Evolutionary conservation across 345 rosid genomes (phyloP).

Genomic region (Linum trigynum): DNA sequence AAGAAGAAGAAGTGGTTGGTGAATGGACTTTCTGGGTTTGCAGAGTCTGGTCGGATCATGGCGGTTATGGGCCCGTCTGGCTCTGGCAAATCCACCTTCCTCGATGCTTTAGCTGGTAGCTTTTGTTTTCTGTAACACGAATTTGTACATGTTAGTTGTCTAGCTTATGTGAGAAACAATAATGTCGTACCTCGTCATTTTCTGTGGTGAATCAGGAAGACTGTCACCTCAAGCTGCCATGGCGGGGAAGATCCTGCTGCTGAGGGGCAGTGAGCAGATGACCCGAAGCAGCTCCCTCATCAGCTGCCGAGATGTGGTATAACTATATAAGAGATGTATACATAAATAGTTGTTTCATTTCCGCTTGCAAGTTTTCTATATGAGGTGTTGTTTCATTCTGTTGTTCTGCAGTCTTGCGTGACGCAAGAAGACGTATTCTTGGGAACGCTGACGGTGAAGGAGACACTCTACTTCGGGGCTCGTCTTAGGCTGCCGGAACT

Average conservation of each 20-base stretch:
- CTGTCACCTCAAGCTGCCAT: not conserved
- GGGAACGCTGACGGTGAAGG: conserved; percentile 8
- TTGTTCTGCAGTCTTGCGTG: not conserved
- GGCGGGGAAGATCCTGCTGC: not conserved
- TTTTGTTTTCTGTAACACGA: not conserved
- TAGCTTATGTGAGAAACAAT: not conserved
- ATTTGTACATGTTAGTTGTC: not conserved
- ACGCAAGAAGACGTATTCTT: conserved; percentile 4
- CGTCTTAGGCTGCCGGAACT: conserved; percentile 5
- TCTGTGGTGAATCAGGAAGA: not conserved
- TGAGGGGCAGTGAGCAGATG: not conserved
- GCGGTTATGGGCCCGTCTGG: conserved; percentile 41
- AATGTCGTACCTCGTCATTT: not conserved
- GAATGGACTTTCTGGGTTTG: conserved; percentile 20
- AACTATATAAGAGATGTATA: too few species aligned
- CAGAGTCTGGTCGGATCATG: conserved; percentile 21
- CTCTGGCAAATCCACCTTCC: conserved; percentile 33
- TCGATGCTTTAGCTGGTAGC: conserved; percentile 33
- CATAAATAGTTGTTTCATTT: too few species aligned
- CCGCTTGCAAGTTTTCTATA: too few species aligned
- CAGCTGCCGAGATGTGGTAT: not conserved
- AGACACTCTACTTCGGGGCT: conserved; percentile 2
- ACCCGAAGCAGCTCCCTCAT: not conserved
- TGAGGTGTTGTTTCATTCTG: too few species aligned
- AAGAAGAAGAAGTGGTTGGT: conserved; percentile 13